phyloP scores from a whole-genome alignment of 805 yeast genomes.

The Nakazawaea ernobii region DNA sequence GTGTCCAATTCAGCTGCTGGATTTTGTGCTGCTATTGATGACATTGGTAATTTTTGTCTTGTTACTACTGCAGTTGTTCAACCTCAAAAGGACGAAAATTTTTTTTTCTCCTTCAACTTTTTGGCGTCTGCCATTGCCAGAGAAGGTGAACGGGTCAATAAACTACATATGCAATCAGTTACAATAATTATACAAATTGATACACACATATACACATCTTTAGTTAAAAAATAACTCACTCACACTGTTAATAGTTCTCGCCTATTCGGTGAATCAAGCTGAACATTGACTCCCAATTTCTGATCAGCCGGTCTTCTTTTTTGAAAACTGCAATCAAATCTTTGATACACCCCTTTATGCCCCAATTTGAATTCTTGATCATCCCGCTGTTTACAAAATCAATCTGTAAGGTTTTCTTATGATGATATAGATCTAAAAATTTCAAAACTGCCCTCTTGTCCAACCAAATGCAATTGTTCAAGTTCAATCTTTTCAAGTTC shows the following conservation, averaged over 20 bases:
- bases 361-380: slow-evolving; percentile 44
- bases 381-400: slow-evolving; percentile 46
- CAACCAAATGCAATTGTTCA: slow-evolving; percentile 26
- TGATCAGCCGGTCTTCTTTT: not conserved
- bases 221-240: not conserved
- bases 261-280: slow-evolving; percentile 6
- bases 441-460: slow-evolving; percentile 21
- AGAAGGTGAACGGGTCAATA: no score
- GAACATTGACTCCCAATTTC: slow-evolving; percentile 7
- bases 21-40: not conserved
- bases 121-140: no score
- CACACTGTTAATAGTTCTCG: slow-evolving; percentile 6
- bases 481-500: slow-evolving; percentile 29
- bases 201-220: no score
- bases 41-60: not conserved
- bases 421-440: slow-evolving; percentile 16
- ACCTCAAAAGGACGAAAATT: not conserved
- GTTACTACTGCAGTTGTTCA: not conserved
- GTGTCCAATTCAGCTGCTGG: slow-evolving; percentile 5
- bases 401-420: slow-evolving; percentile 18
- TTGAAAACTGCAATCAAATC: slow-evolving; percentile 2
- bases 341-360: slow-evolving; percentile 10
- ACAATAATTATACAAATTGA: no score
- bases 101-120: no score
- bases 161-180: no score